Base-by-base conservation (phyloP, 805 yeast species). In the Ogataea thermomethanolica region DNA sequence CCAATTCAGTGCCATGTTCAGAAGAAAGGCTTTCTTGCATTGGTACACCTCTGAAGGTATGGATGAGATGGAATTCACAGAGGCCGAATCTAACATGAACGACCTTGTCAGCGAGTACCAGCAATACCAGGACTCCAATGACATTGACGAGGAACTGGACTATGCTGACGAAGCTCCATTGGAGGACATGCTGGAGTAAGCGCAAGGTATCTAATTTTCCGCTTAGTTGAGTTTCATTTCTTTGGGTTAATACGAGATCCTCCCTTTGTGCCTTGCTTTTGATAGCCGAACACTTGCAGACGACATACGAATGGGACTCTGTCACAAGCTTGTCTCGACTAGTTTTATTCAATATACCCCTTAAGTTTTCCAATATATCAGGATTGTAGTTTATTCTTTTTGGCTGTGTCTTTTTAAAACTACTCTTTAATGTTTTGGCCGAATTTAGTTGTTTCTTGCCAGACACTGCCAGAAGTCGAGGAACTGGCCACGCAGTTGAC, bases 31-130 rank as follows among this genome's bases (percentile, higher is more conserved):
- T 49, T 89, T 89, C 79, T 81, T 89, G 69, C 96, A 89, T 67
- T 89, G 96, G 96, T 89, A 87, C 69, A 85, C 93, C 8, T 76
- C 82, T 54, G 96, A 89, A 68, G 96, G 96, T 71, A 89, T 89
- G 96, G 96, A 89, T 60, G 95, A 84, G 69, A 75, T 81, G 73
- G 96, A 89, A 70, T 89, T 89, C 66, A 78, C 88, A 43, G 96
- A 89, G 71, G 96, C 96, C 39, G 95, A 87, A 69, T 81, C 91
- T 40, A 85, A 89, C 64, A 79, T 89, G 89, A 78, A 76, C 54
- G 96, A 89, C 67, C 73, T 89, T 60, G 89, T 88, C 41, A 78
- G 81, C 59, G 96, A 89, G 67, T 81, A 89, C 63, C 93, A 86
- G 70, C 96, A 89, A 69, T 86, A 88, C 70, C 95, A 88, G 73